Evolutionary conservation across 2,329 filamentous ascomycete species (phyloP), one percentile per base, ranked within the genome.

Genomic region (Curvularia sp.): DNA sequence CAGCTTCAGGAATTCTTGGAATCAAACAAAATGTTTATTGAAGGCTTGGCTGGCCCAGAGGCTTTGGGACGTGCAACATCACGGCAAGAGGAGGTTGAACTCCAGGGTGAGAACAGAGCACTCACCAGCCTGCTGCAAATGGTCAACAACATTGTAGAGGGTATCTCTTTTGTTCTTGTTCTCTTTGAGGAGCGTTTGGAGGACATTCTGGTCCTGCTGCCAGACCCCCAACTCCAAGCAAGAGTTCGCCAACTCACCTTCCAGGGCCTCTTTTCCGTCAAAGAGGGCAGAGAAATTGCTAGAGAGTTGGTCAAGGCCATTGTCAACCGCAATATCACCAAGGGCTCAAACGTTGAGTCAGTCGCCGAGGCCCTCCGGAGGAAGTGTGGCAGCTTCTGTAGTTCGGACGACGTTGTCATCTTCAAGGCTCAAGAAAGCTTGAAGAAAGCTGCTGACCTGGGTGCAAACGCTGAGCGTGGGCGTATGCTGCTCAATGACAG

Each of bases 391-490:
- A 97, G 91, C 78, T 99, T 99, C 84, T 99, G 95, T 77, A 97
- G 93, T 71, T 89, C 94, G 0, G 94, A 99, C 64, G 95, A 99
- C 79, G 95, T 98, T 1, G 88, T 98, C 64, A 94, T 97, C 67
- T 99, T 99, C 87, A 98, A 97, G 78, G 95, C 95, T 0, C 94
- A 98, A 75, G 95, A 99, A 77, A 91, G 94, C 70, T 82, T 98
- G 53, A 96, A 97, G 82, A 87, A 92, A 66, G 94, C 94, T 0
- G 88, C 89, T 2, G 93, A 97, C 75, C 87, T 91, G 48, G 87
- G 88, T 9, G 81, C 84, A 4, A 92, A 93, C 70, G 88, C 88
- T 4, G 94, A 93, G 66, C 83, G 87, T 52, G 91, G 90, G 5
- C 88, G 93, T 33, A 88, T 88, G 44, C 81, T 97, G 35, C 84